A percentile compares a stretch with the other conserved stretches of the same genome.
These are phyloP conservation scores for Oxytropis ochrocephala DNA, from an alignment of 306 rosid genomes.

Conservation along the genomic window DNA sequence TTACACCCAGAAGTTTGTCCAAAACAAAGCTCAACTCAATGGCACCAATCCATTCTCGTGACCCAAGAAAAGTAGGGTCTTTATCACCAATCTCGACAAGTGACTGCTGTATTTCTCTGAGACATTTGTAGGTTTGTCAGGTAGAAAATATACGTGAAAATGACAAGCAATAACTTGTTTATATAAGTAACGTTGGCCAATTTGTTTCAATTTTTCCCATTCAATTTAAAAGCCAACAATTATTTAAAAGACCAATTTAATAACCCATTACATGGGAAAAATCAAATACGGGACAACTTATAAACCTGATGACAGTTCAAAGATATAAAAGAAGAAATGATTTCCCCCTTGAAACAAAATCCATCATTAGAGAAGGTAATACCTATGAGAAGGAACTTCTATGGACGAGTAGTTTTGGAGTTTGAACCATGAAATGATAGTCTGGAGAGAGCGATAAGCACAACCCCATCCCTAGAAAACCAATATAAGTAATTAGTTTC, in stretches of 20 bases:
- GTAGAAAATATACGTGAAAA: constrained; percentile 4
- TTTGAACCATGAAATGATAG: constrained; percentile 92
- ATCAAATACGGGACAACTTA: not conserved
- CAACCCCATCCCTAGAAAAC: constrained; percentile 94
- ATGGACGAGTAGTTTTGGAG: constrained; percentile 85
- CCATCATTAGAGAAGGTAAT: constrained; percentile 12
- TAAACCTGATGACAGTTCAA: not conserved
- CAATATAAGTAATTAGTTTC: not conserved
- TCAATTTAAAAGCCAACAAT: not conserved
- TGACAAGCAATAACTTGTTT: not conserved
- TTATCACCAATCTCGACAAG: constrained; percentile 95
- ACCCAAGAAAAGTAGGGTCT: constrained; percentile 74
- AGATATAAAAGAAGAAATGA: not conserved
- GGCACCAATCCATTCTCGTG: constrained; percentile 98
- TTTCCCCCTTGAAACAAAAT: not conserved
- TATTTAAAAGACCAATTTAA: not conserved
- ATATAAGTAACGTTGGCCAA: not conserved
- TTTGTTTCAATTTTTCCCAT: not conserved
- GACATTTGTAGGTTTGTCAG: constrained; percentile 18
- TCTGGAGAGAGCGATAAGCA: constrained; percentile 96
- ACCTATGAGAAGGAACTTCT: constrained; percentile 94
- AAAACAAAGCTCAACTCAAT: constrained; percentile 95
- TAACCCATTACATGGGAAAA: not conserved
- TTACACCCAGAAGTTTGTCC: constrained; percentile 94
- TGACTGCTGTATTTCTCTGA: constrained; percentile 87